These are phyloP conservation scores for Talaromyces stipitatus DNA, from an alignment of 495 filamentous ascomycete species.

Conservation along the genomic window DNA sequence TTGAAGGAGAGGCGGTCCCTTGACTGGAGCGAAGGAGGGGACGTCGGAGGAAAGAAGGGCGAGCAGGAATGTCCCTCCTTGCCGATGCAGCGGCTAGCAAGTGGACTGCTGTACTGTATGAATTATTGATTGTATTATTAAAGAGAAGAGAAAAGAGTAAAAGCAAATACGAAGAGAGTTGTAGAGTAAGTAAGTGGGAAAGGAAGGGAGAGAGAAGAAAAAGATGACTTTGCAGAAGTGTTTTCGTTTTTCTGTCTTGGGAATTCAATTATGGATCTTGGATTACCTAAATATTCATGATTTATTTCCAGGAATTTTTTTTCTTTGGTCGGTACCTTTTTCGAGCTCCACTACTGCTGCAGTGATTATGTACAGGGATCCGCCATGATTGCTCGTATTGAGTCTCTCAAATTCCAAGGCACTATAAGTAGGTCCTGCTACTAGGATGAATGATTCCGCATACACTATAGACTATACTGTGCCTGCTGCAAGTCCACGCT, in stretches of 20 bases:
- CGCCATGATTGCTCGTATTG: no score
- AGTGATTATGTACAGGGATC: conserved; percentile 1
- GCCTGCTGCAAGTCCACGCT: no score
- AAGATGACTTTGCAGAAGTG: background rate
- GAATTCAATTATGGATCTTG: background rate
- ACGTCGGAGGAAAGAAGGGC: background rate
- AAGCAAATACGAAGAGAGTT: background rate
- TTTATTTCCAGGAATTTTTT: background rate
- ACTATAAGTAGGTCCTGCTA: no score
- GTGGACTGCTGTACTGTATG: no score
- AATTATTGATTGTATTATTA: background rate
- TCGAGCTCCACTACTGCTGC: conserved; percentile 2
- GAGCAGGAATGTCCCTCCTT: conserved; percentile 4
- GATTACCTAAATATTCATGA: background rate
- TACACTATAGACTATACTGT: no score
- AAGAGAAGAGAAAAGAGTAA: background rate
- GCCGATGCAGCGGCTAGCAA: background rate
- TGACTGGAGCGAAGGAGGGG: conserved; percentile 1
- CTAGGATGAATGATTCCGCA: no score
- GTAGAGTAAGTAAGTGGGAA: background rate
- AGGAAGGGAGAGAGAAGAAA: background rate
- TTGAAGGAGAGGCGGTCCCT: background rate
- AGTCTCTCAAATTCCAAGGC: no score
- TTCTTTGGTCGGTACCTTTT: background rate
- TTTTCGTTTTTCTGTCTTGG: conserved; percentile 9